Evolutionary conservation across 2,329 filamentous ascomycete species (phyloP), one percentile per base, ranked within the genome.

Genomic region (Xylariaceae sp.): DNA sequence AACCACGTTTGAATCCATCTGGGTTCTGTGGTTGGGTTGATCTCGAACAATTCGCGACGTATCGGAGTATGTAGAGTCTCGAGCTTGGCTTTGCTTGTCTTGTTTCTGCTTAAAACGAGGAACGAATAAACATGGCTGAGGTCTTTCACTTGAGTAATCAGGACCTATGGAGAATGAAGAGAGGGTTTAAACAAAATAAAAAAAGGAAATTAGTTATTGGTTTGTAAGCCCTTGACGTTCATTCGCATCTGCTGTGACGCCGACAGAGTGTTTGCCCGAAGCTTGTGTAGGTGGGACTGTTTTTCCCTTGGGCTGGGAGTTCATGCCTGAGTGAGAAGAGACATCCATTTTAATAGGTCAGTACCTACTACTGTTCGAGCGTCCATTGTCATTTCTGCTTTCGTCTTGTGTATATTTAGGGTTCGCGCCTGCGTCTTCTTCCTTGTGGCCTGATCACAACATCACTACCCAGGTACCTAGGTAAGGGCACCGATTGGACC

Each of bases 391-490:
- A 20, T 21, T 41, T 49, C 10, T 40, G 47, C 42, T 45, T 19
- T 45, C 29, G 29, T 37, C 26, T 45, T 18, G 16, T 48, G 46
- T 40, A 21, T 16, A 41, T 29, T 46, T 52, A 12, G 48, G 23
- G 23, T 19, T 45, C 48, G 43, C 40, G 12, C 32, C 32, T 37
- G 32, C 32, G 12, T 16, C 32, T 37, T 12, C 26, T 37, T 4
- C 26, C n/a, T n/a, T 19, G 41, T 48, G 32, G 43, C 32, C 20
- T 56, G 44, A n/a, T 40, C n/a, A 19, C 57, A 47, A 56, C 50
- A 53, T 54, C 52, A 56, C 56, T 48, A 21, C 54, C 37, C 46
- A 14, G 49, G 29, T 49, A 56, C 23, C 23, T 26, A 26, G 23
- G n/a, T n/a, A n/a, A n/a, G n/a, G n/a, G n/a, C n/a, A n/a, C n/a